Percentiles rank a stretch among this genome's conserved stretches.
Evolutionary conservation across 1,284 basidiomycete species (phyloP).

Genomic region (Ustilago hordei): DNA sequence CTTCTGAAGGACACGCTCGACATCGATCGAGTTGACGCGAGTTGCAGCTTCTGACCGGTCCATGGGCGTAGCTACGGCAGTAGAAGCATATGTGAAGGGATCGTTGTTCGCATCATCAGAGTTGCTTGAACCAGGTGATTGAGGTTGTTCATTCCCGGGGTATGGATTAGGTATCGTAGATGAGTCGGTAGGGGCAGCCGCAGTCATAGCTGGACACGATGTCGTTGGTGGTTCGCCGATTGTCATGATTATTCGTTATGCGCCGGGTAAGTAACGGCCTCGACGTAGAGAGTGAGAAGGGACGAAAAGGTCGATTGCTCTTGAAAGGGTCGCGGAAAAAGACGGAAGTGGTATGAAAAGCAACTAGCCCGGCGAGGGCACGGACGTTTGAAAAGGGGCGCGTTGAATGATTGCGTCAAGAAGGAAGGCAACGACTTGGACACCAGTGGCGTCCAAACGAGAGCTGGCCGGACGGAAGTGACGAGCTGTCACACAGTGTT

Average conservation of each 20-base stretch:
- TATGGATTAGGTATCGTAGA: not conserved
- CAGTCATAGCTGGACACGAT: not conserved
- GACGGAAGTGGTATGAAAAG: not conserved
- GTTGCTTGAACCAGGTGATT: not conserved
- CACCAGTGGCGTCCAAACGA: not conserved
- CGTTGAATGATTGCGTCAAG: not conserved
- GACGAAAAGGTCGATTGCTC: not conserved
- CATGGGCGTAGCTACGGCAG: conserved; percentile 23
- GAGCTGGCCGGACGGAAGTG: not conserved
- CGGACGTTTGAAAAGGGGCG: not conserved
- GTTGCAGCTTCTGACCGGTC: conserved; percentile 25
- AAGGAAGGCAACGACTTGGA: not conserved
- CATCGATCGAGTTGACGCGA: conserved; percentile 38
- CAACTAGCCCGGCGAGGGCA: not conserved
- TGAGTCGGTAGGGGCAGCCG: not conserved
- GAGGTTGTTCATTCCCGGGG: not conserved
- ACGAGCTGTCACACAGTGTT: not conserved
- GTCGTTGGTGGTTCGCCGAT: not conserved
- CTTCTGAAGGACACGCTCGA: conserved; percentile 23
- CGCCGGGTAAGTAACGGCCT: not conserved
- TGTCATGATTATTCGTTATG: not conserved
- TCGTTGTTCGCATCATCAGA: not conserved
- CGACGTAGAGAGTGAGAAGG: not conserved
- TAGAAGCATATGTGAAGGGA: conserved; percentile 4
- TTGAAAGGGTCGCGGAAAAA: too few species aligned